A percentile compares a stretch with the other conserved stretches of the same genome.
Evolutionary conservation across 164 flowering plant species (phyloP).

Genomic region (Sedum album): DNA sequence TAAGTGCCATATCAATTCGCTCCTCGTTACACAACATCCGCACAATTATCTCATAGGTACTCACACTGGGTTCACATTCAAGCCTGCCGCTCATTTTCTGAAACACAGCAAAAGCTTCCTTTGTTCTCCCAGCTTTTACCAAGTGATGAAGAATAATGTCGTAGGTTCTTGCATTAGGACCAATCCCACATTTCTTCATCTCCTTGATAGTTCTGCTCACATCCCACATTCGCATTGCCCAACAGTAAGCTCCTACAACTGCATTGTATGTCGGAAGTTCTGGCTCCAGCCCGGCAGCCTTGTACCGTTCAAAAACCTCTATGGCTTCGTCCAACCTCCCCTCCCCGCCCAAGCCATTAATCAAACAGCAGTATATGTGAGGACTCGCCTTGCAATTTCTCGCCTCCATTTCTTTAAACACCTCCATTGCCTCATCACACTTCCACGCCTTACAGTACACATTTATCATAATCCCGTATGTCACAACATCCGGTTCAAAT

Average conservation of each 20-base stretch:
- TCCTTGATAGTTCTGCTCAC: slow-evolving; percentile 51
- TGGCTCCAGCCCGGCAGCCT: slow-evolving; percentile 37
- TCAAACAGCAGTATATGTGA: slow-evolving; percentile 56
- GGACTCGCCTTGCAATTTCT: slow-evolving; percentile 39
- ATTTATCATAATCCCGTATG: slow-evolving; percentile 46
- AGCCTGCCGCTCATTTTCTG: slow-evolving; percentile 40
- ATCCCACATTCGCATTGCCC: slow-evolving; percentile 42
- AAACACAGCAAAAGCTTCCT: slow-evolving; percentile 53
- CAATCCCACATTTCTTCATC: slow-evolving; percentile 52
- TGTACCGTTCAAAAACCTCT: slow-evolving; percentile 42
- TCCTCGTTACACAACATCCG: slow-evolving; percentile 67
- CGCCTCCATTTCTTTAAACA: slow-evolving; percentile 36
- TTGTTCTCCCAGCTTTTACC: slow-evolving; percentile 32
- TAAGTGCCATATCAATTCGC: slow-evolving; percentile 46
- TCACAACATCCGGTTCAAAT: slow-evolving; percentile 48
- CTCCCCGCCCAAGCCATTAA: slow-evolving; percentile 61
- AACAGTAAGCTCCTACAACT: slow-evolving; percentile 67
- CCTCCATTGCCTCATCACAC: slow-evolving; percentile 31
- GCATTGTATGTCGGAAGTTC: slow-evolving; percentile 80
- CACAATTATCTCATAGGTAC: slow-evolving; percentile 58
- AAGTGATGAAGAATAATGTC: slow-evolving; percentile 73
- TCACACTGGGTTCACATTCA: slow-evolving; percentile 53
- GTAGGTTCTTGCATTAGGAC: slow-evolving; percentile 68
- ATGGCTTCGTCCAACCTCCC: slow-evolving; percentile 59
- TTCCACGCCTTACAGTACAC: slow-evolving; percentile 43